These are phyloP conservation scores for Xerocomus minutiporus DNA, from an alignment of 1,284 basidiomycete species.

Conservation along the genomic window DNA sequence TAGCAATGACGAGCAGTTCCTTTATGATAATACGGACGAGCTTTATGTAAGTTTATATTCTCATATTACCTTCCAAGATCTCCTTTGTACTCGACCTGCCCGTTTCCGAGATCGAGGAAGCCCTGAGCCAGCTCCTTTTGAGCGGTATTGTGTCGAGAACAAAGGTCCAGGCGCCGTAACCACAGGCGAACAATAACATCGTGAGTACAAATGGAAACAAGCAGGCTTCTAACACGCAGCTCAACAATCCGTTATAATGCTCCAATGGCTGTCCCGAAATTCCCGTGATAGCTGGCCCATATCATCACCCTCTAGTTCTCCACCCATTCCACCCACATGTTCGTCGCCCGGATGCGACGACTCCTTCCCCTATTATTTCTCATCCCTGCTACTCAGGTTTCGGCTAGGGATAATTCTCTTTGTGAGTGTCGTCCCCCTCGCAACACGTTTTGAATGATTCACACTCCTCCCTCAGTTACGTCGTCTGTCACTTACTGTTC, in stretches of 20 bases:
- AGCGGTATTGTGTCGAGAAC: conserved; percentile 12
- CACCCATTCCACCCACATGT: conserved; percentile 26
- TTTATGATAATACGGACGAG: too few relatives aligned
- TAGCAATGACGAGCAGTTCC: not conserved
- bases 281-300: conserved; percentile 31
- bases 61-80: not conserved
- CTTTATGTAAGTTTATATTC: not conserved
- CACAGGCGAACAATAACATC: conserved; percentile 30
- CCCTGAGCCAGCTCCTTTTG: not conserved
- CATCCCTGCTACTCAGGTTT: conserved; percentile 38
- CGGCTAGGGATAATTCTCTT: conserved; percentile 49
- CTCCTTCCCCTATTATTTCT: conserved; percentile 41
- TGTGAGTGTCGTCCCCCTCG: conserved; percentile 42
- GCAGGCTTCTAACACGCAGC: conserved; percentile 29
- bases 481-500: conserved; percentile 87
- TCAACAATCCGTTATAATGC: conserved; percentile 25
- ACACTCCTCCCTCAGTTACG: conserved; percentile 49
- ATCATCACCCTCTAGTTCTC: conserved; percentile 18
- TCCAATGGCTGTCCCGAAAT: conserved; percentile 4
- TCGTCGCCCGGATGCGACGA: conserved; percentile 70
- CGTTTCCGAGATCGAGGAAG: not conserved
- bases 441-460: not conserved
- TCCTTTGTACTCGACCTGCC: not conserved
- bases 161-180: conserved; percentile 19
- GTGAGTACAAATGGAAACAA: conserved; percentile 33